A percentile compares a stretch with the other conserved stretches of the same genome.
Evolutionary conservation across 192 early-diverging fungal genomes (phyloP).

Genomic region (Chytriomyces sp.): DNA sequence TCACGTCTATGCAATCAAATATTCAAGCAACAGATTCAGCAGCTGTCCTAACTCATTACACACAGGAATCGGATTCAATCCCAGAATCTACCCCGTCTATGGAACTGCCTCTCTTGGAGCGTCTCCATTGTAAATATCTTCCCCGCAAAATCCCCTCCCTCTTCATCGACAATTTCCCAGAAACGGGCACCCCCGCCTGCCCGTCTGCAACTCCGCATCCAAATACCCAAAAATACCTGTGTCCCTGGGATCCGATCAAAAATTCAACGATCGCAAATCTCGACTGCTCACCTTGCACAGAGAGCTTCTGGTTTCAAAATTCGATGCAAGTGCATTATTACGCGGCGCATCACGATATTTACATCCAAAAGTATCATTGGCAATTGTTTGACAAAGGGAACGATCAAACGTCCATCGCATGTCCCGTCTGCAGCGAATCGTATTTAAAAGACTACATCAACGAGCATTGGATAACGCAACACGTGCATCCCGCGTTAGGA

Average conservation of each 20-base stretch:
- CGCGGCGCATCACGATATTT: slow-evolving; percentile 25
- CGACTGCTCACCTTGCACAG: background rate
- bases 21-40: background rate
- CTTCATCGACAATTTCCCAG: background rate
- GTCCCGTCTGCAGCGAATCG: slow-evolving; percentile 5
- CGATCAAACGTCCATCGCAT: background rate
- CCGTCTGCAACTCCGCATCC: slow-evolving; percentile 9
- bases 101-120: background rate
- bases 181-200: background rate
- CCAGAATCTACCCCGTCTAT: background rate
- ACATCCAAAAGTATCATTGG: slow-evolving; percentile 27
- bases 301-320: background rate
- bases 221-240: slow-evolving; percentile 2
- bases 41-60: no score
- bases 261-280: background rate
- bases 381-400: background rate
- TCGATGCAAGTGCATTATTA: slow-evolving; percentile 26
- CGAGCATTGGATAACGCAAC: slow-evolving; percentile 23
- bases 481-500: slow-evolving; percentile 17
- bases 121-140: background rate
- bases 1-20: background rate
- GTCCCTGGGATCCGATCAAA: slow-evolving; percentile 13
- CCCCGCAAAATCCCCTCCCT: background rate
- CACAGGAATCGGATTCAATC: background rate
- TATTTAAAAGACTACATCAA: background rate